Evolutionary conservation across 306 rosid genomes (phyloP).

Genomic region (Prunus armeniaca): DNA sequence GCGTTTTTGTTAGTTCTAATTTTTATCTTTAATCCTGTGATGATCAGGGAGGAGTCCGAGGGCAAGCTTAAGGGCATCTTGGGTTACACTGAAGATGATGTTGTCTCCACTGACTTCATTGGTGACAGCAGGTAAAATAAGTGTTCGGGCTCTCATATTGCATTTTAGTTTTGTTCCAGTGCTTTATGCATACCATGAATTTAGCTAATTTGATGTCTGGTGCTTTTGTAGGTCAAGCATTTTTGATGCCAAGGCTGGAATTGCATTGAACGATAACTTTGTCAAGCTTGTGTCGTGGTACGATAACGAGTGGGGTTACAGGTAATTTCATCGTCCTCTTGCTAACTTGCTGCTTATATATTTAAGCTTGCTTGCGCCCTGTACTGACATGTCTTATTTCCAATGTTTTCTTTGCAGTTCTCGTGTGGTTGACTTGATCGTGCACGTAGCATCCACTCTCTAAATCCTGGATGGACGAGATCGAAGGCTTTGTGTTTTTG

Average conservation of each 20-base stretch:
- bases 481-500: constrained; percentile 18
- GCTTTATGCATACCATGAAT: background rate
- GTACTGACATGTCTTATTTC: too few relatives aligned
- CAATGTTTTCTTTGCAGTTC: constrained; percentile 24
- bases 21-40: constrained; percentile 5
- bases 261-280: constrained; percentile 74
- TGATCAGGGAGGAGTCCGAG: constrained; percentile 76
- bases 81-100: constrained; percentile 92
- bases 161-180: background rate
- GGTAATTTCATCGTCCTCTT: too few relatives aligned
- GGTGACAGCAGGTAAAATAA: constrained; percentile 83
- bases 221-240: constrained; percentile 82
- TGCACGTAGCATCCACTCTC: constrained; percentile 55
- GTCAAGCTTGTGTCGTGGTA: constrained; percentile 86
- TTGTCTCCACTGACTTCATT: constrained; percentile 76
- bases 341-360: too few relatives aligned
- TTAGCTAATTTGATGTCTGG: background rate
- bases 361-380: too few relatives aligned
- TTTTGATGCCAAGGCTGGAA: constrained; percentile 96
- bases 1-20: constrained; percentile 1
- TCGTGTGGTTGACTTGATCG: constrained; percentile 89
- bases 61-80: constrained; percentile 83
- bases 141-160: background rate
- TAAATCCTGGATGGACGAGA: constrained; percentile 1
- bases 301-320: constrained; percentile 93